Evolutionary conservation across 2,329 filamentous ascomycete species (phyloP), one percentile per base, ranked within the genome.

Genomic region (Ophiosphaerella narmari): DNA sequence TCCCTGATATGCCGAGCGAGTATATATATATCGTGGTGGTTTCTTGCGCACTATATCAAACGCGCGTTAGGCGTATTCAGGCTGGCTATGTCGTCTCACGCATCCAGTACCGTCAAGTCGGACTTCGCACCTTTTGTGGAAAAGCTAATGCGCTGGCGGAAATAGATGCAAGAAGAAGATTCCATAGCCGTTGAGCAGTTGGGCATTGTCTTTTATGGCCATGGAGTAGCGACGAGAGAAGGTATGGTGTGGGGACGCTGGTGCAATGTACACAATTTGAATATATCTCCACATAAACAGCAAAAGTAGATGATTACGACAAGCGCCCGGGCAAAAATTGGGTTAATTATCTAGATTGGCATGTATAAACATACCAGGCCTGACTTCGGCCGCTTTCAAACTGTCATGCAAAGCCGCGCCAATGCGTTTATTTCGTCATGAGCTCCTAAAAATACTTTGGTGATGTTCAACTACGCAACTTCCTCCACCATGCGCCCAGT

Each of bases 401-500:
- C 7, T 6, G 11, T 29, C 26, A 29, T 1, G 26, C 11, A 29
- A 29, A 5, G 7, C 26, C 26, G 11, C 4, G 18, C 9, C 11
- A 12, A 33, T 26, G 13, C 40, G 26, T 29, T 14, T 7, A 35
- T n/a, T 24, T 12, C 40, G 40, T 32, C 29, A 21, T 23, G 3
- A 43, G 34, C 40, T 43, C 40, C 40, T 35, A 34, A 6, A 18
- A 5, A 43, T 43, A 32, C 40, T 12, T 11, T 21, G 12, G 13
- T 21, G 7, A 34, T 23, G 14, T 9, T 3, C 13, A 37, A 18
- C 50, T 57, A 72, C 14, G 63, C 55, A n/a, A 74, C 70, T 45
- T 74, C 70, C 32, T 72, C 69, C 1, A 74, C 70, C 71, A 74
- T 74, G 12, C 64, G 54, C 7, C 69, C 68, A 14, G 53, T 59